These are phyloP conservation scores for Vitis rupestris DNA, from an alignment of 164 flowering plant species.

Conservation along the genomic window DNA sequence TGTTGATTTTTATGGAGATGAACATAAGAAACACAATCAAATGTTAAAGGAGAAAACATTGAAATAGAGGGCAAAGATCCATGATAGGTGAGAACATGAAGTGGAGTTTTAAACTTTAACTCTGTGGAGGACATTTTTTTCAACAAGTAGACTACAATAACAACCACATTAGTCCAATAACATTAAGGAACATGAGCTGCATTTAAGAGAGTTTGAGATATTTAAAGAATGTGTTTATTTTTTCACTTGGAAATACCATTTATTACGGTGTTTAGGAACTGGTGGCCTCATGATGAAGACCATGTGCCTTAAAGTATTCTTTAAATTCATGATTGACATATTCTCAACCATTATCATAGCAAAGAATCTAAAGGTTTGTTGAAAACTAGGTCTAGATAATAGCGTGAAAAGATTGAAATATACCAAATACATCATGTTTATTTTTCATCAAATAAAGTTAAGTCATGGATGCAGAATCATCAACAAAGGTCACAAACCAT, in stretches of 20 bases:
- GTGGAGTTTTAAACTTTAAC: background rate
- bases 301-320: slow-evolving; percentile 3
- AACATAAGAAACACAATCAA: background rate
- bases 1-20: background rate
- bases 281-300: background rate
- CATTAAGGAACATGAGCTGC: background rate
- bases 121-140: background rate
- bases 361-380: background rate
- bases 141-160: background rate
- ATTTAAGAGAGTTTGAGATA: background rate
- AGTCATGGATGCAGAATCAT: background rate
- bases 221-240: background rate
- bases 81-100: background rate
- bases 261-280: background rate
- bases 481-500: background rate
- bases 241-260: too few relatives aligned
- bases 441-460: background rate
- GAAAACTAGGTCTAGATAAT: background rate
- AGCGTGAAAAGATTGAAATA: background rate
- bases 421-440: background rate
- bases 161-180: background rate
- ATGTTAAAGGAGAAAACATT: background rate
- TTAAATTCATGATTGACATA: too few relatives aligned
- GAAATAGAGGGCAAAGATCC: background rate
- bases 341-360: background rate